Conservation (phyloP, 176 grass and related monocot species). For the Triticum monococcum region DNA sequence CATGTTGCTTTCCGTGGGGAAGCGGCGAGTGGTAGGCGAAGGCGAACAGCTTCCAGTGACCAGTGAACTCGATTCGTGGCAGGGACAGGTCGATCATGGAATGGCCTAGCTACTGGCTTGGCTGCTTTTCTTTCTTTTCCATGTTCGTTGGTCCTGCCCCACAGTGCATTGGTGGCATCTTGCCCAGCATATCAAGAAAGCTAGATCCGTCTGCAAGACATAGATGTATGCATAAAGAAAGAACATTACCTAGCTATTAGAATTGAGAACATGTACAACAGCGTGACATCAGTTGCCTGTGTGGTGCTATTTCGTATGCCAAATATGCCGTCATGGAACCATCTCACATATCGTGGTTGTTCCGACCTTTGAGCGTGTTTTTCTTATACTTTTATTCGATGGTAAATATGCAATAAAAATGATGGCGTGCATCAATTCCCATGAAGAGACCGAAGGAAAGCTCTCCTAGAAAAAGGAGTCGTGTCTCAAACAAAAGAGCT, state of each 20-base stretch:
- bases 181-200: neutral
- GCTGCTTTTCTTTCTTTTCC: neutral
- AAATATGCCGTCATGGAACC: neutral
- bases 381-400: neutral
- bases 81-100: neutral
- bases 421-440: too few relatives aligned
- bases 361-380: neutral
- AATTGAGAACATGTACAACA: neutral
- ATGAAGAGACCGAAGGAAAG: too few relatives aligned
- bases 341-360: neutral
- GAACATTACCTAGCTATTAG: too few relatives aligned
- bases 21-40: slow-evolving; percentile 47
- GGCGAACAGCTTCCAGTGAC: neutral
- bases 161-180: neutral
- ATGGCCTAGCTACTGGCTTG: neutral
- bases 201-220: neutral
- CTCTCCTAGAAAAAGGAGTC: too few relatives aligned
- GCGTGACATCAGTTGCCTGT: neutral
- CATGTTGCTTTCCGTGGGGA: neutral
- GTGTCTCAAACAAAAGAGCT: too few relatives aligned
- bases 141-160: neutral
- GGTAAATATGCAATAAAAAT: too few relatives aligned
- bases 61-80: neutral
- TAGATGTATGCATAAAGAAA: neutral
- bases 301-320: neutral